Conservation (phyloP, 2,329 filamentous ascomycete genomes). For the Paecilomyces niveus region DNA sequence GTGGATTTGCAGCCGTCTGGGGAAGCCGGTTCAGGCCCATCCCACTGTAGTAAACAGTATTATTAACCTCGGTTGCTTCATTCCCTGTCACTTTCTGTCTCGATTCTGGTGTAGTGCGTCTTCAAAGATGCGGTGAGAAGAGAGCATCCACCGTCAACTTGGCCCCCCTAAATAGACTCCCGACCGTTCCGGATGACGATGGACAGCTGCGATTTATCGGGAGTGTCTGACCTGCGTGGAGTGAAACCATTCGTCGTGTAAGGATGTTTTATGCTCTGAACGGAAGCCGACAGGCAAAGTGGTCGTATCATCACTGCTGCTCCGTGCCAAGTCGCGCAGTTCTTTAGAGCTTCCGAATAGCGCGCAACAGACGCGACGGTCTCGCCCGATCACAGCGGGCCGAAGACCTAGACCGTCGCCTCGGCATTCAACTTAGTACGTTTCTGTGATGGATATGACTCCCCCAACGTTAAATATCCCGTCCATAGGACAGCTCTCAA, state of each 20-base stretch:
- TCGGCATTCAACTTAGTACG: background rate
- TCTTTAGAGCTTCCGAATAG: slow-evolving; percentile 12
- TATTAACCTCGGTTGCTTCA: background rate
- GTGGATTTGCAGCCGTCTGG: background rate
- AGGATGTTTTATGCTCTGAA: background rate
- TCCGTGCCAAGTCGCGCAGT: slow-evolving; percentile 7
- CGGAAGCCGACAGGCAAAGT: background rate
- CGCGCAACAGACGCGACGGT: background rate
- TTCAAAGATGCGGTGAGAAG: background rate
- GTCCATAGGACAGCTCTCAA: background rate
- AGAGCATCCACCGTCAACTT: background rate
- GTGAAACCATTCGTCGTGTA: background rate
- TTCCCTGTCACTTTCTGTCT: background rate
- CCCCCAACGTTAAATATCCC: background rate
- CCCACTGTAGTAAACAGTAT: background rate
- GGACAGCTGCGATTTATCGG: background rate
- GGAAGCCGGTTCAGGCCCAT: background rate
- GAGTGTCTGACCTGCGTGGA: background rate
- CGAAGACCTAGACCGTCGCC: background rate
- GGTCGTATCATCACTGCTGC: background rate
- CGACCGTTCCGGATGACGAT: background rate
- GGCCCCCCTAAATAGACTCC: background rate
- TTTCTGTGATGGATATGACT: background rate
- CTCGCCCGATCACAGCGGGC: background rate
- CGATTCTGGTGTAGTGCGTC: background rate